Evolutionary conservation across 2,329 filamentous ascomycete genomes (phyloP), one percentile per base, ranked within the genome.

Genomic region (Colletotrichum camelliae): DNA sequence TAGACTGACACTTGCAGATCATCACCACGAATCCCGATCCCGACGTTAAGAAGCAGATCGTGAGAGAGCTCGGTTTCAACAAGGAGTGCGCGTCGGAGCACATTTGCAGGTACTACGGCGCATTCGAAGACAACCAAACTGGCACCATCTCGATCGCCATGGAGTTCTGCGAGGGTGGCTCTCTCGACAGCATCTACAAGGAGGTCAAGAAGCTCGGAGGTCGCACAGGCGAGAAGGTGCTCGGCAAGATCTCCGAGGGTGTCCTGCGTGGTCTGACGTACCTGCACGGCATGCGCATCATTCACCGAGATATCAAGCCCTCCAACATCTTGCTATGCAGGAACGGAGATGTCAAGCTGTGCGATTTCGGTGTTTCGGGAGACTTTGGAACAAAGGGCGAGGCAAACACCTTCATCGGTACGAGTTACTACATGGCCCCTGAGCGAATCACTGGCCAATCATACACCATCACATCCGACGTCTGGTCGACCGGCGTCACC

Each of bases 301-400:
- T 99, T 81, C 97, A 99, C 85, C 93, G 97, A 86, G 97, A 99
- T 83, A 99, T 99, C 88, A 99, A 99, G 85, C 97, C 97, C 2
- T 97, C 95, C 77, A 99, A 99, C 84, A 98, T 99, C 80, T 90
- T 99, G 27, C 90, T 99, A 35, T 98, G 96, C 83, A 94, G 96
- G 77, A 93, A 95, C 79, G 97, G 97, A 39, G 94, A 98, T 80
- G 96, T 99, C 79, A 99, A 99, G 87, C 92, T 99, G 18, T 99
- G 97, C 87, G 97, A 99, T 86, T 99, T 99, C 83, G 97, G 97
- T 80, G 97, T 99, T 64, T 98, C 95, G 75, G 97, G 97, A 79
- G 97, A 98, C 84, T 98, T 98, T 82, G 97, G 97, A 78, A 99
- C 97, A 66, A 98, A 99, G 85, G 97, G 97, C 70, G 97, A 98